Evolutionary conservation across 139 green algal species (phyloP).

Genomic region (Micractinium sp.): DNA sequence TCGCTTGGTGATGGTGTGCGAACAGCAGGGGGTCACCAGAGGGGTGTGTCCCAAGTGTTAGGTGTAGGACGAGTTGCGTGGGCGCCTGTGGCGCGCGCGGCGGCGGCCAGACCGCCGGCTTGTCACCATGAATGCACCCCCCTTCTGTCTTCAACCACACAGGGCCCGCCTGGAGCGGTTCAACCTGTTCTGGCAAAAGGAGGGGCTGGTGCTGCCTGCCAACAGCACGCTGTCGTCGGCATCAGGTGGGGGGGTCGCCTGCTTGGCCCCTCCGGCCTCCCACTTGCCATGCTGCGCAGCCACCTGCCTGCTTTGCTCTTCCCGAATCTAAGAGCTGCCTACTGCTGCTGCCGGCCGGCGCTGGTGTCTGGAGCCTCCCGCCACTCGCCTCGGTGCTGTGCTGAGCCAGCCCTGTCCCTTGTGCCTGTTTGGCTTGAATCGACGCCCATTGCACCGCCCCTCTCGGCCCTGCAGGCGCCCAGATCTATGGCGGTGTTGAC

Average conservation of each 20-base stretch:
- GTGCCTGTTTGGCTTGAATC: neutral
- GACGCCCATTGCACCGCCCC: neutral
- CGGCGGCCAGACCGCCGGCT: too few relatives aligned
- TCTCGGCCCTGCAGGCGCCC: neutral
- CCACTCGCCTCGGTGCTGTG: too few relatives aligned
- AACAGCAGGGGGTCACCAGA: too few relatives aligned
- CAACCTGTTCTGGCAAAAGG: conserved; percentile 39
- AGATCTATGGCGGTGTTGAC: conserved; percentile 43
- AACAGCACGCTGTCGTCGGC: conserved; percentile 2
- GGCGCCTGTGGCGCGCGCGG: too few relatives aligned
- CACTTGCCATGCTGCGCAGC: neutral
- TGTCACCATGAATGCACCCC: too few relatives aligned
- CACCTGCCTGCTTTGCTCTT: neutral
- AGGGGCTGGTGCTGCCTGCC: neutral
- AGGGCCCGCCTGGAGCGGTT: conserved; percentile 32
- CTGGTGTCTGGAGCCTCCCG: too few relatives aligned
- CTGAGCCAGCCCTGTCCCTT: neutral
- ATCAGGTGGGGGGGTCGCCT: neutral
- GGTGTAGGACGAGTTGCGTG: too few relatives aligned
- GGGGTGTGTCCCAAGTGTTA: too few relatives aligned
- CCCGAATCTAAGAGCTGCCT: too few relatives aligned
- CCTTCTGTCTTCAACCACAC: neutral
- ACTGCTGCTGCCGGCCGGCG: too few relatives aligned
- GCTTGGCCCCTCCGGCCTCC: too few relatives aligned
- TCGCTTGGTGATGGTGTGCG: too few relatives aligned